phyloP scores from a whole-genome alignment of 768 basidiomycete genomes.

The Podaxis pistillaris region DNA sequence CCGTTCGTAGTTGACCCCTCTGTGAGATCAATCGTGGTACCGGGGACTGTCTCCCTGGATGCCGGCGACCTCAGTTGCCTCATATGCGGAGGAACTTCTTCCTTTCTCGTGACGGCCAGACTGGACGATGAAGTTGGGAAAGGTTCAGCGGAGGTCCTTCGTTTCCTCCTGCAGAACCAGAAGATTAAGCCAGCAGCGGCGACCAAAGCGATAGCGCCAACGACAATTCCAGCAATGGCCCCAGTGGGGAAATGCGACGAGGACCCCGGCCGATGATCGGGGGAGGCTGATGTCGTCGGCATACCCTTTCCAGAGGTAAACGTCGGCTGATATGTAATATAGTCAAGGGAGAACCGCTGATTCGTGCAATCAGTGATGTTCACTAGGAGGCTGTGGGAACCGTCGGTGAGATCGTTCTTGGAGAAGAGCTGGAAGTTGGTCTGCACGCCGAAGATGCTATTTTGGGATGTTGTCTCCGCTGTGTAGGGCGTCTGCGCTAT shows the following conservation, averaged over 20 bases:
- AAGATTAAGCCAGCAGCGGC: constrained; percentile 7
- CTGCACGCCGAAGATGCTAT: constrained; percentile 18
- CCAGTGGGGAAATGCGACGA: constrained; percentile 12
- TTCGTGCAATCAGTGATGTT: constrained; percentile 21
- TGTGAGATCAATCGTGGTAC: background rate
- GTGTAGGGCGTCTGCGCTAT: constrained; percentile 19
- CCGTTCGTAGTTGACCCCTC: background rate
- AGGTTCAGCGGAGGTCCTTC: background rate
- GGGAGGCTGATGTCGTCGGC: background rate
- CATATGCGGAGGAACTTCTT: constrained; percentile 7
- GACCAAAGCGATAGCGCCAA: constrained; percentile 11
- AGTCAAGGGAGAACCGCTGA: constrained; percentile 24
- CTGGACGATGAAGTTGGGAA: background rate
- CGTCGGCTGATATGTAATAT: constrained; percentile 27
- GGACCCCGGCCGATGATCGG: background rate
- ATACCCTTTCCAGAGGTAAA: constrained; percentile 16
- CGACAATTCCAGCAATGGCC: constrained; percentile 18
- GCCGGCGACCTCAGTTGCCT: constrained; percentile 1
- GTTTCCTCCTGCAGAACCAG: constrained; percentile 6
- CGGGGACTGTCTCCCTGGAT: background rate
- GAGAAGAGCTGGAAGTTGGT: constrained; percentile 26
- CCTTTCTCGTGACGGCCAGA: background rate
- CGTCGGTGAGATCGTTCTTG: constrained; percentile 16
- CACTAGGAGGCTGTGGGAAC: constrained; percentile 22
- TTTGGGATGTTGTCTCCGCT: constrained; percentile 17